A percentile compares a stretch with the other conserved stretches of the same genome.
phyloP scores from a whole-genome alignment of 129 eudicot species.

The Ambrosia trifida region DNA sequence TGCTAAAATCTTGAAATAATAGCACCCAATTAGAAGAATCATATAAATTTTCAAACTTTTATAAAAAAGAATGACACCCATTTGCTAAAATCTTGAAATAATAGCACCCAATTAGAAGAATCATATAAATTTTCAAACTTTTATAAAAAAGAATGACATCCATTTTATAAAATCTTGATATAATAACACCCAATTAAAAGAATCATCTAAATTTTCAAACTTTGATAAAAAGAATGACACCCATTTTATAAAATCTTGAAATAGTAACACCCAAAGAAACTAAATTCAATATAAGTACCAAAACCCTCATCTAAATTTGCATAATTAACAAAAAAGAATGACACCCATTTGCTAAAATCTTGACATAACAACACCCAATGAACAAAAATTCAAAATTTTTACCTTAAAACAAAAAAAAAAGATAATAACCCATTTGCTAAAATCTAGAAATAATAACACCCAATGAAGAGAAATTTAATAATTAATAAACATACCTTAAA shows the following conservation, averaged over 20 bases:
- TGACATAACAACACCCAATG: background rate
- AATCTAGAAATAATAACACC: too few relatives aligned
- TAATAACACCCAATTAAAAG: slow-evolving; percentile 1
- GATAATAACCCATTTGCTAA: too few relatives aligned
- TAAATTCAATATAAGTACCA: background rate
- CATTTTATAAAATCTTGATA: slow-evolving; percentile 27
- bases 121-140: slow-evolving; percentile 24
- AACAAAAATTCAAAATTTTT: background rate
- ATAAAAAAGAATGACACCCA: slow-evolving; percentile 22
- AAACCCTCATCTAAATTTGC: background rate
- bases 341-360: background rate
- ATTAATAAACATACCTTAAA: slow-evolving; percentile 21
- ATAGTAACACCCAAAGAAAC: too few relatives aligned
- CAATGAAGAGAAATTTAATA: too few relatives aligned
- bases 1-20: too few relatives aligned
- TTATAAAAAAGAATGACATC: slow-evolving; percentile 19
- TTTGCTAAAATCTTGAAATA: slow-evolving; percentile 21
- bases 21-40: background rate
- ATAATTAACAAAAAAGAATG: slow-evolving; percentile 2
- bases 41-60: slow-evolving; percentile 25
- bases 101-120: background rate
- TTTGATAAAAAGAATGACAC: slow-evolving; percentile 19
- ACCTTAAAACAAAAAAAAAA: too few relatives aligned
- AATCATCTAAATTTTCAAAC: slow-evolving; percentile 21
- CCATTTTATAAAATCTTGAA: background rate